Evolutionary conservation across 2,329 filamentous ascomycete species (phyloP), one percentile per base, ranked within the genome.

Genomic region (Aspergillus hortae): DNA sequence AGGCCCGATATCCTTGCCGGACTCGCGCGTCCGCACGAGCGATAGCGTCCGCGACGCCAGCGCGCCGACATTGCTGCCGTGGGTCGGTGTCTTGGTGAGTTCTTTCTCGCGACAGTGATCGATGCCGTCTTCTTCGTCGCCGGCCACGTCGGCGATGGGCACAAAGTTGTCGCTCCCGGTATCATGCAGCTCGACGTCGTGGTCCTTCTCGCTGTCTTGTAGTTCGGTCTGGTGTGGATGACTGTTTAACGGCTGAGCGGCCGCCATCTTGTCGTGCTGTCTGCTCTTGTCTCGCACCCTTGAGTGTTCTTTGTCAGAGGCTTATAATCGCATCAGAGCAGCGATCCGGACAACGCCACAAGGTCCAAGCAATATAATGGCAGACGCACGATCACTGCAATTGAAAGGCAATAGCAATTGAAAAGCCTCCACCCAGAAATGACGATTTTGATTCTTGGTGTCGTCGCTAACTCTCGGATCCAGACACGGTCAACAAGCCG

Each of bases 11-110:
- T 70, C 66, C 52, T 61, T 67, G 4, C 65, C 63, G 4, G 68
- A 70, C 35, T 71, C 71, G 48, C 64, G 63, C 3, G 72, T 73
- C 40, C 68, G 69, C 21, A 74, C 62, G 2, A 63, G 57, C 1
- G 71, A 71, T 19, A 74, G 59, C 0, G 69, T 71, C 40, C 65
- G 64, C 4, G 58, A 51, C 7, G 60, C 55, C 49, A 62, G 45
- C 17, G 55, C 53, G 6, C 53, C 55, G 21, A 62, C 44, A n/a
- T 62, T 58, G 46, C 66, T 68, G 33, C 56, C 50, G 41, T 66
- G 63, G 12, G 64, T 67, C 3, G 56, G 55, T 1, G 58, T 48
- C 11, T 57, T 61, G 12, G 58, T 47, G 23, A 68, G 55, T 21
- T 56, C 53, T 35, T 61, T 61, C 10, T 46, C 9, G 44, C 42